Evolutionary conservation across 75 land plant genomes (phyloP), one percentile per base, ranked within the genome.

Genomic region (Picea glauca): DNA sequence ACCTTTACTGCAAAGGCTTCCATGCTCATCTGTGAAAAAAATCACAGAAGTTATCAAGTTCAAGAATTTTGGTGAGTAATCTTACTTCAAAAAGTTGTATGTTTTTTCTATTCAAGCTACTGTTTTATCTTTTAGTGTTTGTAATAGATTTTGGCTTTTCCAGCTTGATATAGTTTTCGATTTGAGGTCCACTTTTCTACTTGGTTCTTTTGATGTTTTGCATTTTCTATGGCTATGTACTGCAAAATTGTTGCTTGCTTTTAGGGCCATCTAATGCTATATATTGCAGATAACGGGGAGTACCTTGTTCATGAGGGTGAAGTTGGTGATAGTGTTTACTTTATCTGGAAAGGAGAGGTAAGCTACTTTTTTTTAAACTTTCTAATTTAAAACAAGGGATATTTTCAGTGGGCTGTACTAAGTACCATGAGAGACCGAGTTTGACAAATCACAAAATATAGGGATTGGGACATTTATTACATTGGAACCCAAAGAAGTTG

Each of bases 281-380:
- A 38, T 61, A 58, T 73, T 79, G 57, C 76, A 95, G 98, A 81
- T 35, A 54, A 20, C 31, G 99, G 97, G 40, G 94, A 94, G 32
- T 82, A 80, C 75, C 80, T 96, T 60, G 83, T 90, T 57, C 92
- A 81, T 35, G 91, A 89, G 62, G 96, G 94, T 14, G 90, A 86
- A 54, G 58, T 61, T 60, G 92, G 91, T 26, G 93, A 90, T 78
- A 96, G 98, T 50, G 46, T 94, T 62, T 96, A 94, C 72, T 85
- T 94, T 77, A 82, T 96, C 38, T 94, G 94, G 97, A 96, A 88
- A 76, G 99, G 99, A 78, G 84, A 90, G 93, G 99, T 94, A 76
- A 20, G n/a, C 15, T 80, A 31, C 18, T 12, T 20, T 21, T 54
- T 14, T 72, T 21, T 3, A 13, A 15, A 5, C 11, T 46, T 46